Evolutionary conservation across 164 flowering plant species (phyloP).

Genomic region (Vitis cinerea): DNA sequence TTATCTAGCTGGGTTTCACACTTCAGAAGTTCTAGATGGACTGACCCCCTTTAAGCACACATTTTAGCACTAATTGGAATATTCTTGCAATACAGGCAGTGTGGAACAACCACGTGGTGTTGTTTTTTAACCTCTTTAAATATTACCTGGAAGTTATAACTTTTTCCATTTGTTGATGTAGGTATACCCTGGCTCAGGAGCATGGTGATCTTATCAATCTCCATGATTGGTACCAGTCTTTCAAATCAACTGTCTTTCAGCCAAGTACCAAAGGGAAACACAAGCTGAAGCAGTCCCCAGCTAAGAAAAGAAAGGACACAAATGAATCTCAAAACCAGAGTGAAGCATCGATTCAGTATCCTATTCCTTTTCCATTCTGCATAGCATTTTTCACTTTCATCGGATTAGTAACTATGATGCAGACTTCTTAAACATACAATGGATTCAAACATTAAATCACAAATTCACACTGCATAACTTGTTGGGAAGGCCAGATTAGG

Average conservation of each 20-base stretch:
- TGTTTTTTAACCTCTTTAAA: too few relatives aligned
- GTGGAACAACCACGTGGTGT: too few relatives aligned
- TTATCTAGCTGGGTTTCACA: too few relatives aligned
- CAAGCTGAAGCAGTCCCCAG: conserved; percentile 48
- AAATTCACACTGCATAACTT: too few relatives aligned
- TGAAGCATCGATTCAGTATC: conserved; percentile 83
- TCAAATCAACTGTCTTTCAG: conserved; percentile 41
- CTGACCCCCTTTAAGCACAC: too few relatives aligned
- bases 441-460: neutral
- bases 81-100: too few relatives aligned
- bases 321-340: conserved; percentile 30
- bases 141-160: too few relatives aligned
- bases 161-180: conserved; percentile 15
- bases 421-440: neutral
- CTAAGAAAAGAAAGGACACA: conserved; percentile 53
- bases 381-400: neutral
- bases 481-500: too few relatives aligned
- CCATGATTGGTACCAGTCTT: conserved; percentile 92
- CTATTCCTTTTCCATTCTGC: conserved; percentile 20
- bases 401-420: neutral
- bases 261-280: conserved; percentile 36
- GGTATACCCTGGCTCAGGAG: conserved; percentile 82
- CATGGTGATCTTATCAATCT: conserved; percentile 95
- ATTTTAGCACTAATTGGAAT: too few relatives aligned
- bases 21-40: too few relatives aligned